These are phyloP conservation scores for Paramecium pentaurelia DNA, from an alignment of 73 alveolate species.

Conservation along the genomic window DNA sequence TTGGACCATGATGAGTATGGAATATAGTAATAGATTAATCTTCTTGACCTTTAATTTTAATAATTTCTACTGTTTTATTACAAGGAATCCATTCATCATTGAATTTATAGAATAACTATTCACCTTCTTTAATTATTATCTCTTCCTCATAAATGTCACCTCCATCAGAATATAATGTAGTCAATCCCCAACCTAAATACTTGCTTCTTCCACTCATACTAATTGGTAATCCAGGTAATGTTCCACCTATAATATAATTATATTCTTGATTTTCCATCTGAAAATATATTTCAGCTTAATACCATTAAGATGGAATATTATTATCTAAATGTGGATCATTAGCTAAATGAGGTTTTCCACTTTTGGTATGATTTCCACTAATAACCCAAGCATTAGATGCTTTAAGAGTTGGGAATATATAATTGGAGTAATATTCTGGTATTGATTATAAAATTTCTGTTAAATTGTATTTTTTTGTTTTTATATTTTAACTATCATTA, in stretches of 20 bases:
- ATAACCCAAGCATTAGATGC: slow-evolving; percentile 88
- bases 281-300: slow-evolving; percentile 70
- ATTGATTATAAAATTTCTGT: background rate
- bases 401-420: slow-evolving; percentile 20
- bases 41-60: slow-evolving; percentile 74
- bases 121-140: slow-evolving; percentile 58
- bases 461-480: background rate
- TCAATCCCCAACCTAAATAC: slow-evolving; percentile 80
- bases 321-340: slow-evolving; percentile 94
- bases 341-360: slow-evolving; percentile 89
- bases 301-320: slow-evolving; percentile 84
- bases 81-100: slow-evolving; percentile 80
- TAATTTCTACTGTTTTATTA: slow-evolving; percentile 63
- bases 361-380: slow-evolving; percentile 85
- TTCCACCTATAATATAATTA: slow-evolving; percentile 70
- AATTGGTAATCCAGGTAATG: slow-evolving; percentile 90
- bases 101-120: slow-evolving; percentile 63
- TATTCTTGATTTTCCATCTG: slow-evolving; percentile 40
- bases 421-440: background rate
- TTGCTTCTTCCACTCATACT: slow-evolving; percentile 77
- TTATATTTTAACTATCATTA: background rate
- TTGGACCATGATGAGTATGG: slow-evolving; percentile 90
- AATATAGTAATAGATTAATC: slow-evolving; percentile 59
- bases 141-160: slow-evolving; percentile 85
- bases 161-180: slow-evolving; percentile 81